Conservation (phyloP, 148 eudicot genomes). For the Oxyria digyna region DNA sequence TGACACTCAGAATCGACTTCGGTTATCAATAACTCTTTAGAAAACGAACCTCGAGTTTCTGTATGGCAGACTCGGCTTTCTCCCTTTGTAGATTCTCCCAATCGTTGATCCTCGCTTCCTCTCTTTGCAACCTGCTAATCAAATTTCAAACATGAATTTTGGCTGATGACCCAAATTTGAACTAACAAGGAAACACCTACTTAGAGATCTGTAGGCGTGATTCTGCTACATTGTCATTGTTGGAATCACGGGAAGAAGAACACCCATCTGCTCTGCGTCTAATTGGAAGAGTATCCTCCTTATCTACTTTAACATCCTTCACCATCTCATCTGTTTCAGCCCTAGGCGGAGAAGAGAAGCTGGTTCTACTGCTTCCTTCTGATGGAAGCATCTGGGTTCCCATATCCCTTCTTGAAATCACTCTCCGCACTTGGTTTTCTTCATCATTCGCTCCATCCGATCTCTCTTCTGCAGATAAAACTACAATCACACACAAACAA, state of each 20-base stretch:
- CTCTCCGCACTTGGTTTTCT: conserved; percentile 17
- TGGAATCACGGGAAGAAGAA: background rate
- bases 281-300: conserved; percentile 25
- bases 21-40: background rate
- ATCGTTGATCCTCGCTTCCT: conserved; percentile 63
- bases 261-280: background rate
- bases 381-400: conserved; percentile 77
- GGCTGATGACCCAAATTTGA: conserved; percentile 8
- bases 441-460: conserved; percentile 17
- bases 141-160: conserved; percentile 26
- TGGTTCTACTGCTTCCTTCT: conserved; percentile 21
- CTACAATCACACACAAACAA: background rate
- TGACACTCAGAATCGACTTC: background rate
- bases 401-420: conserved; percentile 59
- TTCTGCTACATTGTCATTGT: background rate
- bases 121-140: conserved; percentile 46
- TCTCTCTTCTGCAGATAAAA: conserved; percentile 22
- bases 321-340: conserved; percentile 19
- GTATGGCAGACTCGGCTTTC: conserved; percentile 78
- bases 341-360: conserved; percentile 25
- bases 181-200: background rate
- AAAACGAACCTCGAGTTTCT: conserved; percentile 54
- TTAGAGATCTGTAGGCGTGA: background rate
- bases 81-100: conserved; percentile 91
- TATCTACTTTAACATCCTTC: conserved; percentile 83